Conservation (phyloP, 2,329 filamentous ascomycete species). For the Pseudovirgaria hyperparasitica region DNA sequence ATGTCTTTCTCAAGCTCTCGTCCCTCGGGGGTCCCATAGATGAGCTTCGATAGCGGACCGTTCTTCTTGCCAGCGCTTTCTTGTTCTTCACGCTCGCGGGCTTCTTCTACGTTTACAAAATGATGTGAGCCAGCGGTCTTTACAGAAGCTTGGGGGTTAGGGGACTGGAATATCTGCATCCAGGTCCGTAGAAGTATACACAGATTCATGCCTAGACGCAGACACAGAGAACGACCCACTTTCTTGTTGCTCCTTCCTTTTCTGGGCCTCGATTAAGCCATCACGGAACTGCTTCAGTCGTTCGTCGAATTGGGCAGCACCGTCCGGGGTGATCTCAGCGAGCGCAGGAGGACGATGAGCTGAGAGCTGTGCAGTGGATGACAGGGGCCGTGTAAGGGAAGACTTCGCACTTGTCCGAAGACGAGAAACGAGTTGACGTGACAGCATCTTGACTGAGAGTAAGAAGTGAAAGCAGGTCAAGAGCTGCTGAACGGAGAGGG, state of each 20-base stretch:
- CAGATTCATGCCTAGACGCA: conserved; percentile 22
- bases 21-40: conserved; percentile 94
- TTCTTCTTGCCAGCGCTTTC: conserved; percentile 49
- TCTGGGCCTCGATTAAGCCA: conserved; percentile 62
- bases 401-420: too few relatives aligned
- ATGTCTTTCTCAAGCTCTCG: conserved; percentile 91
- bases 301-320: conserved; percentile 62
- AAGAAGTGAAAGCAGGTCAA: too few relatives aligned
- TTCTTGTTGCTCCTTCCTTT: conserved; percentile 67
- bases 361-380: conserved; percentile 2
- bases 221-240: conserved; percentile 52
- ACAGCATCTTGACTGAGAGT: too few relatives aligned
- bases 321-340: conserved; percentile 67
- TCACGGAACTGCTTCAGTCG: conserved; percentile 82
- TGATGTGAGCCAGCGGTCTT: conserved; percentile 50
- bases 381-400: too few relatives aligned
- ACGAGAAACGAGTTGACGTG: too few relatives aligned
- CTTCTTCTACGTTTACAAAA: conserved; percentile 34
- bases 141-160: conserved; percentile 21
- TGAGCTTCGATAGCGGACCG: conserved; percentile 67
- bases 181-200: too few relatives aligned
- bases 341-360: conserved; percentile 48
- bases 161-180: conserved; percentile 13
- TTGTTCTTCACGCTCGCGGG: conserved; percentile 45
- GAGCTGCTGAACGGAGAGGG: too few relatives aligned